Evolutionary conservation across 441 rosid species (phyloP), one percentile per base, ranked within the genome.

Genomic region (Syzygium syzygioides): DNA sequence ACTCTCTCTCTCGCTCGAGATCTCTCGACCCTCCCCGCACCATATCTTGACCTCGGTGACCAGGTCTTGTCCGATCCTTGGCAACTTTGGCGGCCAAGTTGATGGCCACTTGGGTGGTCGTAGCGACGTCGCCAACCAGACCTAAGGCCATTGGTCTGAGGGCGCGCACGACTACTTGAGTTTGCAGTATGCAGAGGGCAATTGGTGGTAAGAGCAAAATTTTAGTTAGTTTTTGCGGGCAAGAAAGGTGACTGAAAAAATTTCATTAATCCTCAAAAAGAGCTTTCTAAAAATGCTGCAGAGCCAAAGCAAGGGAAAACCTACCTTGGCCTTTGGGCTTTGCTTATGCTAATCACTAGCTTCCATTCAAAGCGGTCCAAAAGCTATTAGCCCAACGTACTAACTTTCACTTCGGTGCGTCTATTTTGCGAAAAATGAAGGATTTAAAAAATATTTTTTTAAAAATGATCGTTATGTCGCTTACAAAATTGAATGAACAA

Each of bases 91-190:
- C 30, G 11, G 64, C 64, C 25, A 59, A 59, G 30, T 59, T 14
- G 30, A 59, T 11, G 64, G 64, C 30, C 30, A 26, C 64, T 59
- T 0, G 30, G 0, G 64, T 2, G 64, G 64, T 59, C 64, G 12
- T 3, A 14, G 15, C 15, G 0, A 59, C 12, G 30, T 59, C 30
- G 28, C 64, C 0, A 2, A 59, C 15, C 14, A 59, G 25, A 26
- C 30, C 2, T 59, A 13, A 59, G 30, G 30, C 30, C 4, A 13
- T 53, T 53, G 59, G 14, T 56, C 28, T 56, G 28, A 56, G 60
- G 28, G 9, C 28, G 19, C 7, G 19, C 14, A 7, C 55, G 7
- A 54, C 55, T 54, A 4, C 14, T 56, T 56, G 20, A 23, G 10
- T 55, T 56, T 56, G 60, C 60, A 23, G 28, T 23, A 56, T 12